A percentile compares a stretch with the other conserved stretches of the same genome.
Conservation (phyloP, 352 stramenopile genomes). For the Phytophthora cryptogea region DNA sequence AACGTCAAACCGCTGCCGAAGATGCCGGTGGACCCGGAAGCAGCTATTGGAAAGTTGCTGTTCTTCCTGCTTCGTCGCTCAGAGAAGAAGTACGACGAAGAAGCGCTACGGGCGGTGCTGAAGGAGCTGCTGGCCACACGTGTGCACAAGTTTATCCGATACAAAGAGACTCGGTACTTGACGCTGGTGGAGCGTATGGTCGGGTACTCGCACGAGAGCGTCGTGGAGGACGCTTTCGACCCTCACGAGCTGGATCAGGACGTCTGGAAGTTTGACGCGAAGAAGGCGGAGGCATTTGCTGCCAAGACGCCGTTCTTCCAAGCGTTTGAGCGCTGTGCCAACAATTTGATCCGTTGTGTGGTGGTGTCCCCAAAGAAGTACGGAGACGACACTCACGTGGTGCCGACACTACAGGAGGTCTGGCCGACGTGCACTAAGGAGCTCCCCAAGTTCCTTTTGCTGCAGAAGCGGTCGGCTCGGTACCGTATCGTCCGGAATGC, state of each 20-base stretch:
- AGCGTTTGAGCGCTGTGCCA: slow-evolving; percentile 33
- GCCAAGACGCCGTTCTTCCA: slow-evolving; percentile 28
- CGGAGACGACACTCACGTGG: background rate
- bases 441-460: slow-evolving; percentile 58
- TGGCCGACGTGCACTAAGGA: slow-evolving; percentile 54
- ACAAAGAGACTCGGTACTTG: slow-evolving; percentile 48
- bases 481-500: slow-evolving; percentile 41
- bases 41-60: slow-evolving; percentile 57
- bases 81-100: slow-evolving; percentile 5
- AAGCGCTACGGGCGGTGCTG: slow-evolving; percentile 36
- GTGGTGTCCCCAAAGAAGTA: slow-evolving; percentile 11
- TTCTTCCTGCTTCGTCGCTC: slow-evolving; percentile 53
- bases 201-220: slow-evolving; percentile 40
- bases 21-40: slow-evolving; percentile 46
- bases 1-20: slow-evolving; percentile 7
- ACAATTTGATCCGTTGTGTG: slow-evolving; percentile 44
- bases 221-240: slow-evolving; percentile 46
- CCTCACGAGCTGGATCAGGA: slow-evolving; percentile 41
- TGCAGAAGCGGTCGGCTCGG: slow-evolving; percentile 61
- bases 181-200: slow-evolving; percentile 52
- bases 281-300: slow-evolving; percentile 24
- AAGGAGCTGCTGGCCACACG: slow-evolving; percentile 57
- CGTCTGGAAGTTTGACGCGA: slow-evolving; percentile 34
- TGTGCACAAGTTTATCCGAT: slow-evolving; percentile 63
- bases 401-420: slow-evolving; percentile 39